Percentiles rank a stretch among this genome's conserved stretches.
Evolutionary conservation across 345 rosid species (phyloP).

Genomic region (Citrus sp.): DNA sequence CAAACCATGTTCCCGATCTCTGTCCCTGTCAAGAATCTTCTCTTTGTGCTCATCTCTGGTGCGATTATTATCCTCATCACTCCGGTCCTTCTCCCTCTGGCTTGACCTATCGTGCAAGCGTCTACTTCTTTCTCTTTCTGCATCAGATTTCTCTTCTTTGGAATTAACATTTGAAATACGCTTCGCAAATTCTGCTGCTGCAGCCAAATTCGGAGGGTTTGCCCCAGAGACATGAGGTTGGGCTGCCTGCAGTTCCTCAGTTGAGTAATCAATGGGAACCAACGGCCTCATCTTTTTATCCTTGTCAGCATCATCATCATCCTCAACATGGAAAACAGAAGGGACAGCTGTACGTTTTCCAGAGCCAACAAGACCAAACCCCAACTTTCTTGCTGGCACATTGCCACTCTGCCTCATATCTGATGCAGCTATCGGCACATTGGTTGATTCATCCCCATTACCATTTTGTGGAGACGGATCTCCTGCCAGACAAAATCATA

Average conservation of each 20-base stretch:
- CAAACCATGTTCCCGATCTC: conserved; percentile 58
- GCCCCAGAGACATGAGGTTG: conserved; percentile 55
- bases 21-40: conserved; percentile 43
- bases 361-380: conserved; percentile 94
- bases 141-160: conserved; percentile 68
- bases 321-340: conserved; percentile 92
- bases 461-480: conserved; percentile 60
- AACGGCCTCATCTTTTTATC: conserved; percentile 91
- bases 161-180: conserved; percentile 64
- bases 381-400: conserved; percentile 74
- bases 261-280: conserved; percentile 95
- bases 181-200: conserved; percentile 96
- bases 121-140: conserved; percentile 72
- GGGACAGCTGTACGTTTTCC: conserved; percentile 90
- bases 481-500: conserved; percentile 24
- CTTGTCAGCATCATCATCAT: conserved; percentile 83
- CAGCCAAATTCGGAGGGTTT: conserved; percentile 74
- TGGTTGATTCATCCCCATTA: conserved; percentile 42
- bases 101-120: conserved; percentile 67
- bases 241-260: conserved; percentile 84
- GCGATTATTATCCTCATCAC: conserved; percentile 41
- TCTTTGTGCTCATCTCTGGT: conserved; percentile 51
- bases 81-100: conserved; percentile 67
- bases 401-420: conserved; percentile 45
- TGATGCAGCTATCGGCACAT: conserved; percentile 36